These are phyloP conservation scores for Fusarium sp. DNA, from an alignment of 2,329 filamentous ascomycete genomes.

Conservation along the genomic window DNA sequence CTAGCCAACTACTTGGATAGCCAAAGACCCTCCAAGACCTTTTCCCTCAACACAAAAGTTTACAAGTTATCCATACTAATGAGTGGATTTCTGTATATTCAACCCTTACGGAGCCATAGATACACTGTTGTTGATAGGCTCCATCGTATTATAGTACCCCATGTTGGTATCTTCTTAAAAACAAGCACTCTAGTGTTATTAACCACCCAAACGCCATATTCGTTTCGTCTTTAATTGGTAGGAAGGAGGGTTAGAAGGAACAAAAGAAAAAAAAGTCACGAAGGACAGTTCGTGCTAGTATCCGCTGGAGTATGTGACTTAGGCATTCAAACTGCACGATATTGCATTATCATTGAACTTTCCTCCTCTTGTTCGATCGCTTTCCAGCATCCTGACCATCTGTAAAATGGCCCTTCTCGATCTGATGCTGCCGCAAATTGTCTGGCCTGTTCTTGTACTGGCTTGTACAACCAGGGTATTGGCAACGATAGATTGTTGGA, in stretches of 20 bases:
- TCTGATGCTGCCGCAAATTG: slow-evolving; percentile 68
- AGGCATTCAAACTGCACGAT: neutral
- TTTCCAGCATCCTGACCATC: slow-evolving; percentile 54
- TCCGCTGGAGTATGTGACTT: neutral
- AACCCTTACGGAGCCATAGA: neutral
- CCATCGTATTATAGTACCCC: slow-evolving; percentile 19
- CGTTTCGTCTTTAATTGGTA: slow-evolving; percentile 13
- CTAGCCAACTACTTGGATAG: neutral
- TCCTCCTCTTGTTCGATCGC: slow-evolving; percentile 63
- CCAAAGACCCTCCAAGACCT: neutral
- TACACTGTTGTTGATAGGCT: neutral
- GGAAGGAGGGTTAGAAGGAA: slow-evolving; percentile 6
- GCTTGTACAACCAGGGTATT: slow-evolving; percentile 65
- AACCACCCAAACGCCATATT: slow-evolving; percentile 33
- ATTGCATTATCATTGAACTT: slow-evolving; percentile 45
- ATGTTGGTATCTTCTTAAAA: slow-evolving; percentile 34
- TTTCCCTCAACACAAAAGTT: neutral
- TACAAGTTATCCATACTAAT: neutral
- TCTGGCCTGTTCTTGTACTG: slow-evolving; percentile 68
- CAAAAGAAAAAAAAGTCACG: neutral
- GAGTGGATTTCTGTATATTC: neutral
- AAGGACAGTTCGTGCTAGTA: neutral
- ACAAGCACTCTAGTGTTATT: slow-evolving; percentile 10
- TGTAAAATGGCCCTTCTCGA: slow-evolving; percentile 68
- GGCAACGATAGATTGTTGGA: slow-evolving; percentile 65